Evolutionary conservation across 208 protist genomes (phyloP), one percentile per base, ranked within the genome.

Genomic region (Leishmania lainsoni): DNA sequence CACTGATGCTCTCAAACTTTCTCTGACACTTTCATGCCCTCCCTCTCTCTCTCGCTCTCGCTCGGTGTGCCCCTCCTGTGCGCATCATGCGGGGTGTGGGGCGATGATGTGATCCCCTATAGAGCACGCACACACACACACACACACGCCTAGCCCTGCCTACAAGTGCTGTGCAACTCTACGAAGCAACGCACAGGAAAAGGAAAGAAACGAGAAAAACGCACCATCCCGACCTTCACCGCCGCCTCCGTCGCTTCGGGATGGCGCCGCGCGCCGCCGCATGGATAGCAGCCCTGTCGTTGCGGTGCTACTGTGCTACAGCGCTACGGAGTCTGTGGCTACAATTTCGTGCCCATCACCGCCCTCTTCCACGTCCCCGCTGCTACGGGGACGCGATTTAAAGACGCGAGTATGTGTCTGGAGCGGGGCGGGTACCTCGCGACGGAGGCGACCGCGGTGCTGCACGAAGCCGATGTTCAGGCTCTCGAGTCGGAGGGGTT

Each of bases 351-450:
- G 39, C 49, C 79, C 48, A 59, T 82, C 71, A 77, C 72, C 35
- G 73, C 79, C 59, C 8, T 82, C 79, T 63, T 77, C 29, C 78
- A 61, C 48, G 79, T 51, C 5, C 69, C 56, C 49, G 49, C 10
- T 32, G 29, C 78, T 9, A 56, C 69, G 10, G 78, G 78, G n/a
- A 69, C 29, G 29, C 51, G 29, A 16, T 69, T 52, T 10, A 58
- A 39, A 45, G 78, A 81, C 78, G 45, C 2, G 49, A 42, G 51
- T 20, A 68, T 51, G 49, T 89, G 86, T 63, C 48, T 63, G 22
- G 54, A 32, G 17, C 49, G 42, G 14, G 86, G 86, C 56, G 79
- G 74, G 10, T 86, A 84, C 76, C 80, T 89, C 17, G 81, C 81
- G 14, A 73, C 86, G 26, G 82, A 83, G 20, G 79, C 80, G 66